Conservation (phyloP, 73 alveolate species). For the Paraurostyla sp. region DNA sequence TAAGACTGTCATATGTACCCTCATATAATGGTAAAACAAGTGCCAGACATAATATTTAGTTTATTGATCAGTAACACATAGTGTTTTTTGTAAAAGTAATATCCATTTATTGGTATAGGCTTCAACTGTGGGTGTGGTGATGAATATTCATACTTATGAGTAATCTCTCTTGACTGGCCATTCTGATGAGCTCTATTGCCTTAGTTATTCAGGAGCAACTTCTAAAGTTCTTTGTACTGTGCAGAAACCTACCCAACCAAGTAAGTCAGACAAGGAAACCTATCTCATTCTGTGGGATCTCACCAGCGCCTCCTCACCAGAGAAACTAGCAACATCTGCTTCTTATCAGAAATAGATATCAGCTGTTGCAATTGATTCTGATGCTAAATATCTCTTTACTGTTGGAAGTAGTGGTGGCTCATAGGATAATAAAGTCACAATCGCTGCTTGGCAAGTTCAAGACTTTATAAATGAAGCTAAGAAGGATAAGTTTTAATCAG, state of each 20-base stretch:
- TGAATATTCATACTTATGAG: constrained; percentile 25
- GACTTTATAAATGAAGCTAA: constrained; percentile 31
- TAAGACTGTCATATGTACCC: constrained; percentile 30
- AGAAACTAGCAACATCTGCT: neutral
- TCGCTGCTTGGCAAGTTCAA: constrained; percentile 22
- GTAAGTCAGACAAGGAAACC: constrained; percentile 13
- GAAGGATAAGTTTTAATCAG: neutral
- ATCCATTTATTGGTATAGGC: neutral
- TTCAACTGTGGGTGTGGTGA: constrained; percentile 41
- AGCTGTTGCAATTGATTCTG: neutral
- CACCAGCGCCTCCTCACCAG: neutral
- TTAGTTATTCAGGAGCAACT: neutral
- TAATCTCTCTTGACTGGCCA: neutral
- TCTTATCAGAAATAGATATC: constrained; percentile 7
- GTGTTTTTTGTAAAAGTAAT: constrained; percentile 11
- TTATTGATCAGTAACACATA: neutral
- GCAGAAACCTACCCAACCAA: neutral
- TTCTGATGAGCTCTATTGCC: constrained; percentile 30
- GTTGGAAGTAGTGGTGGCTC: constrained; percentile 27
- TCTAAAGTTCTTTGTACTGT: neutral
- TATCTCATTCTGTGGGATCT: constrained; percentile 32
- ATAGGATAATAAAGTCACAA: neutral
- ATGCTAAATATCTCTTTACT: neutral
- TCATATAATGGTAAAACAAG: constrained; percentile 46
- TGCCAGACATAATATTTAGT: constrained; percentile 18